phyloP scores from a whole-genome alignment of 2,329 filamentous ascomycete species.

The Xylaria sp. region DNA sequence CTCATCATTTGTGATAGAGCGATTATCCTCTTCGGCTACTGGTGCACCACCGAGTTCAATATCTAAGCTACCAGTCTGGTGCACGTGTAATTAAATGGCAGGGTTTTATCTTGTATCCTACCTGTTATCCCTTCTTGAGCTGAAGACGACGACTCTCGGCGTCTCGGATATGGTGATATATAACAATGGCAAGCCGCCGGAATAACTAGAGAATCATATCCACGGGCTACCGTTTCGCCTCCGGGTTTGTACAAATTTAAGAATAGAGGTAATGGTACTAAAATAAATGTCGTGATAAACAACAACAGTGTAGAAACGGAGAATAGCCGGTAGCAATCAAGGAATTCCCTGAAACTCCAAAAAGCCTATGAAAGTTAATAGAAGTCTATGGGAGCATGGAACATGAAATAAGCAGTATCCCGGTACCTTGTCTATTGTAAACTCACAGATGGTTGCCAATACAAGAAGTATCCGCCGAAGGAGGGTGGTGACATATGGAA shows the following conservation, averaged over 20 bases:
- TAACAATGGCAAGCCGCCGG: conserved; percentile 18
- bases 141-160: not conserved
- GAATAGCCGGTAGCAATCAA: not conserved
- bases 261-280: not conserved
- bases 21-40: not conserved
- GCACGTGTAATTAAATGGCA: not conserved
- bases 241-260: not conserved
- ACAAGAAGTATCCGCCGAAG: conserved; percentile 8
- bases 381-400: no score
- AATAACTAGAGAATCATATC: conserved; percentile 16
- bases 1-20: not conserved
- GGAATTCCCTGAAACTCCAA: not conserved
- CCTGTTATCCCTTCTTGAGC: not conserved
- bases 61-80: not conserved
- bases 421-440: not conserved
- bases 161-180: not conserved
- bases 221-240: conserved; percentile 1
- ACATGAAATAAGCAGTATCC: not conserved
- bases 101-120: not conserved
- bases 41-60: not conserved
- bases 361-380: not conserved
- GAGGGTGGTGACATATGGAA: not conserved
- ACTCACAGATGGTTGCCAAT: not conserved
- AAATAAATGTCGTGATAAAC: not conserved
- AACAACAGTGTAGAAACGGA: not conserved